Percentiles rank a stretch among this genome's conserved stretches.
phyloP scores from a whole-genome alignment of 2,329 filamentous ascomycete species.

The Lachnellula arida region DNA sequence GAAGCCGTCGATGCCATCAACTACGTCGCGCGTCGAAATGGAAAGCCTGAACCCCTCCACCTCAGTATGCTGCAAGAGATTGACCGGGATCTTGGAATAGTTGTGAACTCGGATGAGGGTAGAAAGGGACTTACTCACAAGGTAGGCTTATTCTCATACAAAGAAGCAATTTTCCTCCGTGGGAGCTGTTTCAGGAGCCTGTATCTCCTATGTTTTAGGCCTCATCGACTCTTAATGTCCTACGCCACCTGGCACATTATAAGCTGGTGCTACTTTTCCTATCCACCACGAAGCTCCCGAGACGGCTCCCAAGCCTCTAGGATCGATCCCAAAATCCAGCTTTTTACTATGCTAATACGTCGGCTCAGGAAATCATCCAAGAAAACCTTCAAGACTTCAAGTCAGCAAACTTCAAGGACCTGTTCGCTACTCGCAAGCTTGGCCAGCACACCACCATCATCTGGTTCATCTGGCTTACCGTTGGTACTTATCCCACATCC shows the following conservation, averaged over 20 bases:
- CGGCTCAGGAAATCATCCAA: background rate
- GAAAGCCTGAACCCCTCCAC: conserved; percentile 39
- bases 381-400: conserved; percentile 7
- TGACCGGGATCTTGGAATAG: conserved; percentile 27
- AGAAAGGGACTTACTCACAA: conserved; percentile 1
- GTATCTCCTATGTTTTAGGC: too few relatives aligned
- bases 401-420: conserved; percentile 7
- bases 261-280: too few relatives aligned
- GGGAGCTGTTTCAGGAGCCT: too few relatives aligned
- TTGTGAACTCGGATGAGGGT: conserved; percentile 6
- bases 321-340: too few relatives aligned
- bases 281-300: too few relatives aligned
- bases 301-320: too few relatives aligned
- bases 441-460: conserved; percentile 4
- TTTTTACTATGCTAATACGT: too few relatives aligned
- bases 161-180: too few relatives aligned
- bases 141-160: too few relatives aligned
- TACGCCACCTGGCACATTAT: too few relatives aligned
- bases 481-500: conserved; percentile 1
- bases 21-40: conserved; percentile 41
- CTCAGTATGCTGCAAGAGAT: conserved; percentile 43
- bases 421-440: conserved; percentile 6
- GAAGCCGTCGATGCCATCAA: conserved; percentile 56
- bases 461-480: conserved; percentile 10
- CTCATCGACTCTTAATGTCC: too few relatives aligned